Base-by-base conservation (phyloP, 192 early-diverging fungal genomes). In the Pilaira anomala region DNA sequence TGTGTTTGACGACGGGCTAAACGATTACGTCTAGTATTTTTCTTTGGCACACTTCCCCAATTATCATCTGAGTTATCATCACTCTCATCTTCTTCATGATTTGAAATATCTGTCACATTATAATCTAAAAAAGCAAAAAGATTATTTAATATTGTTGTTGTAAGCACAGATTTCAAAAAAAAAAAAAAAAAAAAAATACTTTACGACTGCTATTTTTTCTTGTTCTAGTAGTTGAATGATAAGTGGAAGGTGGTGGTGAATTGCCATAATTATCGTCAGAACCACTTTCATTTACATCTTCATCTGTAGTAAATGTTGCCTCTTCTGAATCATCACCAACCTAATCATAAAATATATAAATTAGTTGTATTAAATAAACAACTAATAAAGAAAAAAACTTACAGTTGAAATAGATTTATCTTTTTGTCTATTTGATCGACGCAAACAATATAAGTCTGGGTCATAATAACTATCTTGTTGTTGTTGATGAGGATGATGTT, bases 381-480 rank as follows among this genome's bases (percentile, higher is more conserved):
- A 40, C 12, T 5, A 40, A 40, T 40, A 40, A 40, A 8, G 39
- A 40, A 40, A 5, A 55, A 25, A 9, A 42, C 56, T 22, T 58
- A 58, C 56, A 24, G 56, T 42, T 39, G 19, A 4, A 11, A 21
- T 58, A 3, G 39, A 6, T 19, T 42, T 58, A 21, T 46, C 44
- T 19, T 58, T 58, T 7, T 58, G 56, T 33, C 56, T 58, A 24
- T 36, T 24, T 16, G 86, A 88, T 56, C 87, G 52, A 53, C 87
- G 72, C 8, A 89, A 70, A 40, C 87, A 83, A 61, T 84, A 88
- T 30, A 89, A 64, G 24, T 87, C 85, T 14, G 87, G 83, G 71
- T 89, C 85, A 0, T 73, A 39, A 25, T 65, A 65, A 7, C 48
- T 55, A 21, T 21, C 53, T 30, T 56, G 16, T 25, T 57, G 25